Conservation (phyloP, 2,329 filamentous ascomycete genomes). For the Epichloe amarillans region DNA sequence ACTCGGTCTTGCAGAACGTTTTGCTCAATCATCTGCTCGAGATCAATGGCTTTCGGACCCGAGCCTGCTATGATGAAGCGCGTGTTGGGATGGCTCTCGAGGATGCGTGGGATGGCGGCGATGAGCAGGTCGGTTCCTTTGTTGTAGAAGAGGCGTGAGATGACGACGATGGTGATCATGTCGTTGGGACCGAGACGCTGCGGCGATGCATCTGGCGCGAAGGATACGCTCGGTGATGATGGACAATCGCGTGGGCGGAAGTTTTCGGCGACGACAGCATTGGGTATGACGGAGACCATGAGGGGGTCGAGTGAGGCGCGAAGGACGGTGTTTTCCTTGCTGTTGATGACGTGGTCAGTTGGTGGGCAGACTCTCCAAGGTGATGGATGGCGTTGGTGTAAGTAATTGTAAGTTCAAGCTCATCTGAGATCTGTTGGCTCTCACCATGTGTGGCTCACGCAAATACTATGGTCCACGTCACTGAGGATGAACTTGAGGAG, state of each 20-base stretch:
- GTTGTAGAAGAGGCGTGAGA: slow-evolving; percentile 96
- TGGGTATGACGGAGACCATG: slow-evolving; percentile 96
- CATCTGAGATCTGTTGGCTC: slow-evolving; percentile 10
- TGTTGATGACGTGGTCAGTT: slow-evolving; percentile 20
- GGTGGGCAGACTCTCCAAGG: neutral
- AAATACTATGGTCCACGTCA: slow-evolving; percentile 96
- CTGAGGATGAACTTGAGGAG: slow-evolving; percentile 90
- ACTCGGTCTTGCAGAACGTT: slow-evolving; percentile 90
- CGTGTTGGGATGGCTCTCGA: slow-evolving; percentile 80
- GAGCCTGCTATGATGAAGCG: slow-evolving; percentile 95
- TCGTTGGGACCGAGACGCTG: slow-evolving; percentile 69
- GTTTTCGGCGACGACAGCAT: slow-evolving; percentile 92
- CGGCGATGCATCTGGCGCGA: slow-evolving; percentile 37
- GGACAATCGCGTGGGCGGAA: slow-evolving; percentile 54
- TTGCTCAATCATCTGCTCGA: slow-evolving; percentile 96
- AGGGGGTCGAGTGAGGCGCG: slow-evolving; percentile 86
- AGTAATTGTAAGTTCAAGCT: no score
- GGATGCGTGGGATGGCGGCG: slow-evolving; percentile 83
- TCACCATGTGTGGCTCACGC: slow-evolving; percentile 94
- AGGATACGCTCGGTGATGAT: slow-evolving; percentile 19
- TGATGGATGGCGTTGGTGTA: neutral
- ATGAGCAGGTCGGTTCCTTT: slow-evolving; percentile 97
- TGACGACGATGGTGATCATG: slow-evolving; percentile 89
- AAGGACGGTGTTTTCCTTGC: slow-evolving; percentile 95
- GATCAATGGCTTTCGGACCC: slow-evolving; percentile 89